Conservation (phyloP, 2,329 filamentous ascomycete genomes). For the Nannizzia gypsea region DNA sequence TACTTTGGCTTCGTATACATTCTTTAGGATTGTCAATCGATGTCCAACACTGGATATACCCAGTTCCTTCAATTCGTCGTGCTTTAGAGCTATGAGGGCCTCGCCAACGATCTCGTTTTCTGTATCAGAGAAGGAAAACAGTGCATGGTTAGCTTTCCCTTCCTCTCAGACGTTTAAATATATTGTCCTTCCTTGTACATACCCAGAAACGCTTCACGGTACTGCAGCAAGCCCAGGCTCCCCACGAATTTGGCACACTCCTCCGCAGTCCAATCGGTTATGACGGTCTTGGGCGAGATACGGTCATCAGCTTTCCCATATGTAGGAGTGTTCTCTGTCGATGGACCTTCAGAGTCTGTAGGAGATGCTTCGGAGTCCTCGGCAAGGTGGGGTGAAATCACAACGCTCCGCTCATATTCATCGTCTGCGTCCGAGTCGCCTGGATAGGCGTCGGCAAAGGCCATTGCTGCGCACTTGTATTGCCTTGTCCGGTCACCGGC, state of each 20-base stretch:
- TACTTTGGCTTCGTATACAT: slow-evolving; percentile 90
- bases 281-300: slow-evolving; percentile 44
- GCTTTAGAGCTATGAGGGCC: slow-evolving; percentile 73
- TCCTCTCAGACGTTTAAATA: not conserved
- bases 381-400: slow-evolving; percentile 46
- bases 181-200: slow-evolving; percentile 27
- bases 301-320: slow-evolving; percentile 44
- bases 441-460: slow-evolving; percentile 34
- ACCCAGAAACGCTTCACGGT: slow-evolving; percentile 75
- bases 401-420: slow-evolving; percentile 50
- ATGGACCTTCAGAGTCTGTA: slow-evolving; percentile 47
- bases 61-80: slow-evolving; percentile 92
- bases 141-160: not conserved
- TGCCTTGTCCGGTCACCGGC: not conserved
- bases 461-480: not conserved
- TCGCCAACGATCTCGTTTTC: slow-evolving; percentile 94
- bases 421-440: slow-evolving; percentile 55
- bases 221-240: slow-evolving; percentile 67
- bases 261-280: slow-evolving; percentile 57
- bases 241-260: slow-evolving; percentile 84
- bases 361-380: slow-evolving; percentile 47
- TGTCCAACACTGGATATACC: slow-evolving; percentile 87
- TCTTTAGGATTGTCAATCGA: slow-evolving; percentile 86
- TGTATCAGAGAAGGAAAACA: slow-evolving; percentile 26
- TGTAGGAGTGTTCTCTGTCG: slow-evolving; percentile 51